A percentile compares a stretch with the other conserved stretches of the same genome.
Evolutionary conservation across 768 basidiomycete genomes (phyloP).

Genomic region (Hirschioporus abietinus): DNA sequence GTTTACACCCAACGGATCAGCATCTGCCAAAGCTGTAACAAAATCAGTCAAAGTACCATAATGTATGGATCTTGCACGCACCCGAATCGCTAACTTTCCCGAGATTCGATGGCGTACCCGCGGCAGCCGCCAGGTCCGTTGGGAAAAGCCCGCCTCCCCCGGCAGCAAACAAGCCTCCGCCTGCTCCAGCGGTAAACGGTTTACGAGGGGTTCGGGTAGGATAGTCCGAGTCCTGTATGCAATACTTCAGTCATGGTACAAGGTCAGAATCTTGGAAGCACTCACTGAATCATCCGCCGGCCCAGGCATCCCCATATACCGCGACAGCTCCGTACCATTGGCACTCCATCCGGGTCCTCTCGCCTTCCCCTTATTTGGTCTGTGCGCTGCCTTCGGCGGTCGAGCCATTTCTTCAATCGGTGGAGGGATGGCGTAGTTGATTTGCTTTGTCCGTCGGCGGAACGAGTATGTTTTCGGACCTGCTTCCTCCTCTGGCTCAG

Average conservation of each 20-base stretch:
- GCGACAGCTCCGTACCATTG: conserved; percentile 67
- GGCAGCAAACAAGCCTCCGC: conserved; percentile 43
- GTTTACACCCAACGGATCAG: conserved; percentile 92
- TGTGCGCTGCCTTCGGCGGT: conserved; percentile 30
- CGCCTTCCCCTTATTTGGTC: conserved; percentile 28
- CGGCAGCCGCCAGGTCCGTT: conserved; percentile 57
- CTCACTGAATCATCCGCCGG: conserved; percentile 58
- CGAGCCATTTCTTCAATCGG: conserved; percentile 64
- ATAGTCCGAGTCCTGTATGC: conserved; percentile 62
- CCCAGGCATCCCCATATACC: conserved; percentile 68
- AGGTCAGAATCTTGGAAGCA: conserved; percentile 5
- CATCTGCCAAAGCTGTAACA: conserved; percentile 75
- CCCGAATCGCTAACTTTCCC: conserved; percentile 81
- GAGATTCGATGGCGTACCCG: conserved; percentile 78
- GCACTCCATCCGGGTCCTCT: conserved; percentile 74
- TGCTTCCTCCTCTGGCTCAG: conserved; percentile 30
- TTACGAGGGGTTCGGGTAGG: conserved; percentile 67
- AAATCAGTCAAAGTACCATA: conserved; percentile 8
- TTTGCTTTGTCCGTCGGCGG: conserved; percentile 48
- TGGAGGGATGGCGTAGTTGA: conserved; percentile 81
- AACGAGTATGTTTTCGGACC: conserved; percentile 58
- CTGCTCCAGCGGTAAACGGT: conserved; percentile 49
- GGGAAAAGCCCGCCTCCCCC: conserved; percentile 54
- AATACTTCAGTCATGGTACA: conserved; percentile 10
- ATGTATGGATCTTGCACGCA: conserved; percentile 24